phyloP scores from a whole-genome alignment of 129 eudicot genomes.

The Helianthus annuus region HanXRQr2.0-SUNRISE NC_035434.2:139158801-139159300 shows the following conservation, averaged over 20 bases:
- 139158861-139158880: slow-evolving; percentile 77
- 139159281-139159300: too few relatives aligned
- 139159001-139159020: slow-evolving; percentile 54
- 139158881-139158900: slow-evolving; percentile 53
- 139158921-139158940: slow-evolving; percentile 69
- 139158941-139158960: slow-evolving; percentile 38
- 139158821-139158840: slow-evolving; percentile 63
- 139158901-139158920: slow-evolving; percentile 63
- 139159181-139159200: slow-evolving; percentile 9
- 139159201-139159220: too few relatives aligned
- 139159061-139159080: slow-evolving; percentile 30
- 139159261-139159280: too few relatives aligned
- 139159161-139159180: slow-evolving; percentile 7
- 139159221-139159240: too few relatives aligned
- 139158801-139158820: slow-evolving; percentile 69
- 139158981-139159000: background rate
- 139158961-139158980: slow-evolving; percentile 32
- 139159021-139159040: slow-evolving; percentile 58
- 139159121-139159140: background rate
- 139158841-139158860: slow-evolving; percentile 81
- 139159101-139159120: background rate
- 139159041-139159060: slow-evolving; percentile 70
- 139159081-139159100: slow-evolving; percentile 32
- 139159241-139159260: too few relatives aligned
- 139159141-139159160: slow-evolving; percentile 1